Conservation (phyloP, 768 basidiomycete species). For the Lactarius sanguifluus region DNA sequence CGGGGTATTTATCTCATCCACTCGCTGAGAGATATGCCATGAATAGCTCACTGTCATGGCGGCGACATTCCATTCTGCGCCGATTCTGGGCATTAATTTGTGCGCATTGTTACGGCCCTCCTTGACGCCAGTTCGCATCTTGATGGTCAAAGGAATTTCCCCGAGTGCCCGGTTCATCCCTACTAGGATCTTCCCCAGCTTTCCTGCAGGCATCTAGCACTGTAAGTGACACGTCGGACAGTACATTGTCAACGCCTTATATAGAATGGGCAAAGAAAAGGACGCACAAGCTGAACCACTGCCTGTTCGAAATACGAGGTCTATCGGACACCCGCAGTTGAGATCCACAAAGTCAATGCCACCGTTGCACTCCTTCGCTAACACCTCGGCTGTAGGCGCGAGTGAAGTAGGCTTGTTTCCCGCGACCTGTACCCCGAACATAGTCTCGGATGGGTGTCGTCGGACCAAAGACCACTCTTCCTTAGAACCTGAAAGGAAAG, state of each 20-base stretch:
- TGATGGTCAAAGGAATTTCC: constrained; percentile 87
- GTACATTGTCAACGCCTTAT: neutral
- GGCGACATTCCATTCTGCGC: constrained; percentile 51
- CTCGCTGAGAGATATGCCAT: neutral
- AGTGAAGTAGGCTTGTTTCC: constrained; percentile 82
- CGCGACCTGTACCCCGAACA: constrained; percentile 90
- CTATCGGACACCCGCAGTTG: constrained; percentile 97
- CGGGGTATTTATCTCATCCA: neutral
- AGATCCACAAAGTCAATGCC: constrained; percentile 89
- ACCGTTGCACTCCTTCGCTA: constrained; percentile 63
- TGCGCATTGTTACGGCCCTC: constrained; percentile 84
- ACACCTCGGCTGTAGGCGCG: constrained; percentile 77
- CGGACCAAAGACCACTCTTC: constrained; percentile 95
- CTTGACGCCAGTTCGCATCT: constrained; percentile 91
- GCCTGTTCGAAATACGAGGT: constrained; percentile 88
- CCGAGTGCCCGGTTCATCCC: constrained; percentile 93
- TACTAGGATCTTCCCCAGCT: constrained; percentile 80
- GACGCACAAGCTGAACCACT: constrained; percentile 85
- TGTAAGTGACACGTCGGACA: constrained; percentile 33
- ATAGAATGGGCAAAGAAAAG: neutral
- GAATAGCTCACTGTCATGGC: constrained; percentile 50
- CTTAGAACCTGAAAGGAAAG: constrained; percentile 83
- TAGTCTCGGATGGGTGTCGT: constrained; percentile 81
- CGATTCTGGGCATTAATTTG: constrained; percentile 83
- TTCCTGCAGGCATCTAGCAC: constrained; percentile 81